Conservation (phyloP, 176 grass and related monocot genomes). For the Aegilops longissima region DNA sequence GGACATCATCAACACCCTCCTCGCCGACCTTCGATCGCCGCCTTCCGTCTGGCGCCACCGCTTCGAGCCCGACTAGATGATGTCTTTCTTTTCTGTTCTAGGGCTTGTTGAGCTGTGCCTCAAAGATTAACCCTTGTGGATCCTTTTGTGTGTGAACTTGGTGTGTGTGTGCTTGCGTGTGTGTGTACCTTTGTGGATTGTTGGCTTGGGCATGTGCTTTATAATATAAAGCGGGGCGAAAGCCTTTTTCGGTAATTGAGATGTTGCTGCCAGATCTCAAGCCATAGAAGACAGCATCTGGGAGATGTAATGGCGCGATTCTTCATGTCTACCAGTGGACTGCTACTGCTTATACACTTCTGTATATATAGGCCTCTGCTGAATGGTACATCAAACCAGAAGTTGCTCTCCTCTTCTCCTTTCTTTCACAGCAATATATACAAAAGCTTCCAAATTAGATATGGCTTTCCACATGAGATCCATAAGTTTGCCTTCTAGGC, state of each 20-base stretch:
- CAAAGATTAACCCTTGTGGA: no score
- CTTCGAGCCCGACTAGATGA: no score
- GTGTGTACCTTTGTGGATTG: no score
- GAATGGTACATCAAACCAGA: constrained; percentile 3
- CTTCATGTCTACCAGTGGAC: background rate
- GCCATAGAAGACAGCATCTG: constrained; percentile 3
- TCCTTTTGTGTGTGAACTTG: no score
- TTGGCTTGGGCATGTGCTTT: no score
- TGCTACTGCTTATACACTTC: background rate
- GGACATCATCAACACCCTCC: no score
- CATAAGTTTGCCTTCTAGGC: constrained; percentile 32
- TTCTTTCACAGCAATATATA: constrained; percentile 1
- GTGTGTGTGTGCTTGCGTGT: no score
- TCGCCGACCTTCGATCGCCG: no score
- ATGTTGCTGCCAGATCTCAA: background rate
- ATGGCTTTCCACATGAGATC: constrained; percentile 34
- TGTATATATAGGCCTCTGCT: constrained; percentile 6
- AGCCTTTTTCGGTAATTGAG: background rate
- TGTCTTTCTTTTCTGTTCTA: no score
- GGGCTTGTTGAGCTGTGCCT: no score
- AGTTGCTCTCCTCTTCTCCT: background rate
- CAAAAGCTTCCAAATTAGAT: background rate
- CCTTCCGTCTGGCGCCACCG: no score
- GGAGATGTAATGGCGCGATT: background rate
- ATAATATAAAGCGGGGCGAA: no score